These are phyloP conservation scores for Dalbergia oliveri DNA, from an alignment of 306 rosid genomes.

Conservation along the genomic window DNA sequence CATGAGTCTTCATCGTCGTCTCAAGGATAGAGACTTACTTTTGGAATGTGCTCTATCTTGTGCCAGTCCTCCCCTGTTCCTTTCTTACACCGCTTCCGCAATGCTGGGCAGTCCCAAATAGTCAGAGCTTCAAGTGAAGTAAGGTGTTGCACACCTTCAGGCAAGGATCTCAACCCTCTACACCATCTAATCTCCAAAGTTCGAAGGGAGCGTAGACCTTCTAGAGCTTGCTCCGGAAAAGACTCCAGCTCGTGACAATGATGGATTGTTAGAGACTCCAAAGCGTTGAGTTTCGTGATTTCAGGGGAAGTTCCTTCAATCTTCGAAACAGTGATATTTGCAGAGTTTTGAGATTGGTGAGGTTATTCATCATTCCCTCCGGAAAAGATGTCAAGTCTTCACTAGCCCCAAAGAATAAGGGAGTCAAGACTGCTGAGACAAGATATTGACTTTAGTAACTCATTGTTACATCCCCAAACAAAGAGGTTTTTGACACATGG, in stretches of 20 bases:
- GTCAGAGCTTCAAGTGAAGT: background rate
- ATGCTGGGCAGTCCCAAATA: background rate
- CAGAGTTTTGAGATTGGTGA: conserved; percentile 1
- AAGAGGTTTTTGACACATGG: background rate
- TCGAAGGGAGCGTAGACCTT: background rate
- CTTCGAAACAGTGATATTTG: background rate
- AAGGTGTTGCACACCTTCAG: background rate
- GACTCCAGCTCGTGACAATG: background rate
- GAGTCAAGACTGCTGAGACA: background rate
- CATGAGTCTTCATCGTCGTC: no score
- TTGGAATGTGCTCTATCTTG: conserved; percentile 10
- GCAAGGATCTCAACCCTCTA: conserved; percentile 3
- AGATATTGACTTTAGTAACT: conserved; percentile 9
- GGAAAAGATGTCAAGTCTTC: conserved; percentile 4
- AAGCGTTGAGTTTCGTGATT: background rate
- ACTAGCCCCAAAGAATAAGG: background rate
- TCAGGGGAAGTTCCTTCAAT: conserved; percentile 17
- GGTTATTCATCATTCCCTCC: conserved; percentile 5
- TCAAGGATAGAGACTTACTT: no score
- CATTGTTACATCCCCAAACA: background rate
- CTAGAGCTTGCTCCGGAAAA: background rate
- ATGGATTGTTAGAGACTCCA: background rate
- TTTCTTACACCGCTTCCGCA: background rate
- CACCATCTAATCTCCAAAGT: background rate
- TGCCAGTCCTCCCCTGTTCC: conserved; percentile 27